Evolutionary conservation across 1,284 basidiomycete species (phyloP), one percentile per base, ranked within the genome.

Genomic region (Trametes polyzona): DNA sequence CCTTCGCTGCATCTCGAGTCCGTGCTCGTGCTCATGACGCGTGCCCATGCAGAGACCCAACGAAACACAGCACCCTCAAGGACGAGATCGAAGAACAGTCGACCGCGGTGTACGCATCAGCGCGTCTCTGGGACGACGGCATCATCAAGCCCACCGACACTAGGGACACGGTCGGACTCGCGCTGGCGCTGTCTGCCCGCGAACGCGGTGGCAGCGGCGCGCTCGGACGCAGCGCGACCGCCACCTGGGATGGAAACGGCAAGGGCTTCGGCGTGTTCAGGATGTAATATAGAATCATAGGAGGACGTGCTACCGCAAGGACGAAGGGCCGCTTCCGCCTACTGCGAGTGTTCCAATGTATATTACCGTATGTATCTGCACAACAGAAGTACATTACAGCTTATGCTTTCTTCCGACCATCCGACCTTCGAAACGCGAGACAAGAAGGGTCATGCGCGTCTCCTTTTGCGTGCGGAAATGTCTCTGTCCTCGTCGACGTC

Each of bases 131-230:
- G 95, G 95, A 97, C 71, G 95, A 98, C 70, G 95, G 95, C 1
- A 92, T 98, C 62, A 95, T 98, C 71, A 84, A 84, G 63, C 95
- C 95, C 2, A 84, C 83, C n/a, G 95, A 98, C 70, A 98, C 95
- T 0, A 80, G 95, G 46, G 88, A 94, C 73, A 86, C 91, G 0
- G 82, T 97, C 43, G 95, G 94, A 4, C 79, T 98, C 2, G 92
- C 87, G 10, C 81, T 98, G 24, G 89, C 88, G 17, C 78, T 97
- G 16, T 86, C 90, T 26, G 83, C 84, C 19, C 75, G 87, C 51
- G 72, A 75, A 58, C 69, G 71, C 14, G 58, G 69, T 39, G 71
- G 65, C 35, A 54, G 64, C 21, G 53, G 52, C 24, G 59, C 54
- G 2, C 26, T 21, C 17, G 57, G 65, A 54, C 67, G 59, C 27